Evolutionary conservation across 2,329 filamentous ascomycete species (phyloP).

Genomic region (Rhynchosporium agropyri): DNA sequence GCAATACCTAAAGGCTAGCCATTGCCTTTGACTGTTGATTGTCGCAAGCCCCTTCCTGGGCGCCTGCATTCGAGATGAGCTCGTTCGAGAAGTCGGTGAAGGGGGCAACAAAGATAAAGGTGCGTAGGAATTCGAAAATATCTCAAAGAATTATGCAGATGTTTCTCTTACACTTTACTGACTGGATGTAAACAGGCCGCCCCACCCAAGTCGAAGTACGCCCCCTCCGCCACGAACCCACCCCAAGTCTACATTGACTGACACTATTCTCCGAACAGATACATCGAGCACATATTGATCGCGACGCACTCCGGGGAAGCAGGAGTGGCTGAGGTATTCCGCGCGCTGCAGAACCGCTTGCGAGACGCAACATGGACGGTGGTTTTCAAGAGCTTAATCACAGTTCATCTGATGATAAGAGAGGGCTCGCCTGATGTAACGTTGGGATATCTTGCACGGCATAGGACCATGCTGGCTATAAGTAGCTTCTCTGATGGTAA

Average conservation of each 20-base stretch:
- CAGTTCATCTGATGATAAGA: constrained; percentile 95
- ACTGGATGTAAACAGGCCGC: constrained; percentile 65
- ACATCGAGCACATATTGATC: constrained; percentile 92
- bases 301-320: constrained; percentile 94
- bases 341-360: constrained; percentile 83
- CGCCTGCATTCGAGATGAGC: constrained; percentile 58
- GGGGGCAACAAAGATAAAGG: constrained; percentile 97
- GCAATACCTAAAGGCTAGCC: constrained; percentile 4
- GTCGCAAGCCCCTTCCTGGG: constrained; percentile 31
- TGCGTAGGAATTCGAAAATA: constrained; percentile 44
- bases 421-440: constrained; percentile 91
- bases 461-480: constrained; percentile 81
- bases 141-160: background rate
- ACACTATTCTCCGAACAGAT: constrained; percentile 35
- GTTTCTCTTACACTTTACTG: constrained; percentile 6
- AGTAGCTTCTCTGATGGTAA: constrained; percentile 90
- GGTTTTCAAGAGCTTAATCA: constrained; percentile 96
- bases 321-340: constrained; percentile 93
- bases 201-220: constrained; percentile 95
- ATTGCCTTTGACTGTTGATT: constrained; percentile 20
- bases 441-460: constrained; percentile 78
- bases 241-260: constrained; percentile 33
- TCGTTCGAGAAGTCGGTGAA: constrained; percentile 99
- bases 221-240: constrained; percentile 1
- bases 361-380: constrained; percentile 99